Percentiles rank a stretch among this genome's conserved stretches.
Evolutionary conservation across 2,329 filamentous ascomycete genomes (phyloP).

Genomic region (Xylariaceae sp.): DNA sequence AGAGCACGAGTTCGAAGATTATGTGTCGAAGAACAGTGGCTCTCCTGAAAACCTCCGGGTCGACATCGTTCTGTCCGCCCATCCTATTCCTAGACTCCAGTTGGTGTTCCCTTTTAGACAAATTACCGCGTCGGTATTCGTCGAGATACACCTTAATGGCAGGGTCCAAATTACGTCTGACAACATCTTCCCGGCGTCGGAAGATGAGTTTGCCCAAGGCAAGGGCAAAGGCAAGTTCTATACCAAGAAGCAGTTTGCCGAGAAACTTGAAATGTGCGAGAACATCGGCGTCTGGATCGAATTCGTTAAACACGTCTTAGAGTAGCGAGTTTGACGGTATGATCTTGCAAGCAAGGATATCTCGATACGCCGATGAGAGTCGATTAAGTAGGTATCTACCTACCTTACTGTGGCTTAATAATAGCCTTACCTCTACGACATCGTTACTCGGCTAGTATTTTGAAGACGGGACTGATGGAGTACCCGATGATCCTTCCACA

Average conservation of each 20-base stretch:
- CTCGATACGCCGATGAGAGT: neutral
- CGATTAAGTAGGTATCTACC: neutral
- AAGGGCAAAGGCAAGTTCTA: slow-evolving; percentile 12
- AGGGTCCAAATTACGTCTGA: slow-evolving; percentile 54
- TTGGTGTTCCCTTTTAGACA: slow-evolving; percentile 50
- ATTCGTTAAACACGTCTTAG: slow-evolving; percentile 26
- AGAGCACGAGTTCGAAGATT: slow-evolving; percentile 22
- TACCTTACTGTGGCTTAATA: neutral
- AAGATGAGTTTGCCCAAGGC: slow-evolving; percentile 3
- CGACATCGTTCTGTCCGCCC: slow-evolving; percentile 49
- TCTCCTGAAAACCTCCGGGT: slow-evolving; percentile 28
- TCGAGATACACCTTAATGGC: slow-evolving; percentile 57
- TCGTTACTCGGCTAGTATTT: no score
- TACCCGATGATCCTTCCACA: neutral
- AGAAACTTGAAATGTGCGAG: slow-evolving; percentile 26
- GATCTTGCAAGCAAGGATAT: neutral
- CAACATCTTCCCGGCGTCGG: slow-evolving; percentile 40
- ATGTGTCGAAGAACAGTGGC: slow-evolving; percentile 16
- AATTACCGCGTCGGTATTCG: slow-evolving; percentile 46
- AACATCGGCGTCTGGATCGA: slow-evolving; percentile 30
- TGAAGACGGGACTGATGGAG: neutral
- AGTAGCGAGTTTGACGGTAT: slow-evolving; percentile 13
- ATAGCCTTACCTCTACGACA: neutral
- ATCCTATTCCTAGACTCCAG: slow-evolving; percentile 45
- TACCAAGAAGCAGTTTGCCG: slow-evolving; percentile 19